phyloP scores from a whole-genome alignment of 192 early-diverging fungal species.

The Backusella psychrophila region DNA sequence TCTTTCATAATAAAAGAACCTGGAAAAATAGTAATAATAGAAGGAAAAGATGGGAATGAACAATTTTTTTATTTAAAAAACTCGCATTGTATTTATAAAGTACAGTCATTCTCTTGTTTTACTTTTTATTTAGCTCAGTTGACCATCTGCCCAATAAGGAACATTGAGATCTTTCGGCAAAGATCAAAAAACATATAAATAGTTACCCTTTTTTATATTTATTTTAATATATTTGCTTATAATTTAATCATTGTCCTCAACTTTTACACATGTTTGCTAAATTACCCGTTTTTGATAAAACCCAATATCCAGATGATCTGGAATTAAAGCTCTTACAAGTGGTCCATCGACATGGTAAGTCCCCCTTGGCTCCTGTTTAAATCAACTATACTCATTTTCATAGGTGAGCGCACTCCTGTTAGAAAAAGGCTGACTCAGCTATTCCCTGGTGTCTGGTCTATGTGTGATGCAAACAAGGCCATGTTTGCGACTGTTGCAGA shows the following conservation, averaged over 20 bases:
- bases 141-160: neutral
- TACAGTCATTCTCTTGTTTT: neutral
- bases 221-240: neutral
- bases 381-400: neutral
- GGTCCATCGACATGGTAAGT: slow-evolving; percentile 43
- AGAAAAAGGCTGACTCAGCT: slow-evolving; percentile 21
- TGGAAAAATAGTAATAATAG: too few relatives aligned
- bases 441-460: slow-evolving; percentile 37
- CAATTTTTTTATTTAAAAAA: neutral
- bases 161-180: neutral
- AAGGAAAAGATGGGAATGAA: too few relatives aligned
- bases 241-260: neutral
- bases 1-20: too few relatives aligned
- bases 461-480: slow-evolving; percentile 30
- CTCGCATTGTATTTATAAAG: neutral
- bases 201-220: too few relatives aligned
- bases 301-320: slow-evolving; percentile 25
- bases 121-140: neutral
- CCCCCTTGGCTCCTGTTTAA: too few relatives aligned
- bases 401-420: slow-evolving; percentile 48
- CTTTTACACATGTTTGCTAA: slow-evolving; percentile 16
- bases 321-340: slow-evolving; percentile 37
- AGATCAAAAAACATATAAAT: neutral
- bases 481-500: slow-evolving; percentile 27
- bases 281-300: slow-evolving; percentile 17